phyloP scores from a whole-genome alignment of 257 asterid species.

The Agastache rugosa region DNA sequence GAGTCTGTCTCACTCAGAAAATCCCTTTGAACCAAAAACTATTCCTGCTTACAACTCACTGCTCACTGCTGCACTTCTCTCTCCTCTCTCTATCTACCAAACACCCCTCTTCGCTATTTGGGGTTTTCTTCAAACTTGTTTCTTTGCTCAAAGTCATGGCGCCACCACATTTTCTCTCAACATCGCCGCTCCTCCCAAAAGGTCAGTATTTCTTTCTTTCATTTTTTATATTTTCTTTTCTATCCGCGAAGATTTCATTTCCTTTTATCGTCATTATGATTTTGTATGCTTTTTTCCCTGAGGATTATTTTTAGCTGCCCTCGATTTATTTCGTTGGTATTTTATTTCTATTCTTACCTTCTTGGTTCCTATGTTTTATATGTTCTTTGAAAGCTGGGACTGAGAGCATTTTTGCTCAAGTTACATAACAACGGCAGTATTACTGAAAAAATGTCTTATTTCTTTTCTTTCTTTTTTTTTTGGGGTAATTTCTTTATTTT shows the following conservation, averaged over 20 bases:
- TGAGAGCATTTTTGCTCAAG: constrained; percentile 1
- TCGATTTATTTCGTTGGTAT: constrained; percentile 6
- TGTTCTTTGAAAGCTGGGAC: not conserved
- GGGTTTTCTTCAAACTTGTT: constrained; percentile 27
- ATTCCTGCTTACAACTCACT: constrained; percentile 16
- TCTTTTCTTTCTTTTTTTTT: not conserved
- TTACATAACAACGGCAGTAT: too few species aligned
- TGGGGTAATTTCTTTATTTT: not conserved
- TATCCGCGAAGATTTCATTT: not conserved
- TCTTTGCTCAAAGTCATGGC: constrained; percentile 38
- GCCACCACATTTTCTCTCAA: constrained; percentile 33
- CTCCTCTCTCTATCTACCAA: constrained; percentile 31
- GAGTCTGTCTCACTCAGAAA: constrained; percentile 36
- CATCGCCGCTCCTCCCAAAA: constrained; percentile 42
- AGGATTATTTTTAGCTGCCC: constrained; percentile 4
- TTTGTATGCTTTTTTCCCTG: not conserved
- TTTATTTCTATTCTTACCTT: constrained; percentile 1
- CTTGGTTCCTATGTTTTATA: not conserved
- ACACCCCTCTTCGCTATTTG: constrained; percentile 31
- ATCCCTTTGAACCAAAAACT: constrained; percentile 40
- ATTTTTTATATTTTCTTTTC: too few species aligned
- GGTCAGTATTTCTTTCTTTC: constrained; percentile 31
- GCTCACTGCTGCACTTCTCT: constrained; percentile 20
- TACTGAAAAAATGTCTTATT: not conserved
- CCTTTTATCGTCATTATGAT: not conserved